These are phyloP conservation scores for Citrus mangshanensis DNA, from an alignment of 345 rosid species.

Conservation along the genomic window DNA sequence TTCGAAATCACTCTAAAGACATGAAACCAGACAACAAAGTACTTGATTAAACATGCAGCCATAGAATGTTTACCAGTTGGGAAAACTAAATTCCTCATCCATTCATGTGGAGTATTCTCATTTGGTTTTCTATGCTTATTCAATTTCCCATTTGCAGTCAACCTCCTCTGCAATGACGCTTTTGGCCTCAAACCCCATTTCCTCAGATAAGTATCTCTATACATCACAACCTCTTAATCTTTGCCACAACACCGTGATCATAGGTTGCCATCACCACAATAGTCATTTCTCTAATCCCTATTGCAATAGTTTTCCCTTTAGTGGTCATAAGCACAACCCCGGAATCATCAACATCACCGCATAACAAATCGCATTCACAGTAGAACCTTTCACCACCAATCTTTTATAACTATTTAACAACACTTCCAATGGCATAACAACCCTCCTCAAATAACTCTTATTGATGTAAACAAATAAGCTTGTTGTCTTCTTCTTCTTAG, in stretches of 20 bases:
- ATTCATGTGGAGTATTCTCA: constrained; percentile 67
- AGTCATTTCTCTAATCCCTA: constrained; percentile 94
- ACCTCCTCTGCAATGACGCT: constrained; percentile 76
- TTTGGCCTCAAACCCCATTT: constrained; percentile 90
- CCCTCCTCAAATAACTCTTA: constrained; percentile 80
- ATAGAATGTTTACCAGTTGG: constrained; percentile 69
- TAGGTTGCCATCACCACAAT: constrained; percentile 93
- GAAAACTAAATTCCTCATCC: constrained; percentile 69
- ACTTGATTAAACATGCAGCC: constrained; percentile 21
- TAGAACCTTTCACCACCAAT: constrained; percentile 80
- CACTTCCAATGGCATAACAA: constrained; percentile 81
- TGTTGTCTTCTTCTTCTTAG: too few species aligned
- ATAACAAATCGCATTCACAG: constrained; percentile 87
- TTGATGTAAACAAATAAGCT: too few species aligned
- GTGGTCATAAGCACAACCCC: constrained; percentile 86
- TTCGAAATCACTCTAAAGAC: too few species aligned
- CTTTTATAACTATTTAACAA: constrained; percentile 80
- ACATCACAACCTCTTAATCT: constrained; percentile 98
- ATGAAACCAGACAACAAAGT: too few species aligned
- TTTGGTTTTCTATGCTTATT: constrained; percentile 88
- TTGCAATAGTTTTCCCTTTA: constrained; percentile 79
- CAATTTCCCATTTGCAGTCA: constrained; percentile 71
- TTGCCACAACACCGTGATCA: constrained; percentile 90
- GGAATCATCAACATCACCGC: constrained; percentile 37
- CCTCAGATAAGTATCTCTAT: constrained; percentile 86